Base-by-base conservation (phyloP, 2,329 filamentous ascomycete genomes). In the Parastagonospora nodorum region DNA sequence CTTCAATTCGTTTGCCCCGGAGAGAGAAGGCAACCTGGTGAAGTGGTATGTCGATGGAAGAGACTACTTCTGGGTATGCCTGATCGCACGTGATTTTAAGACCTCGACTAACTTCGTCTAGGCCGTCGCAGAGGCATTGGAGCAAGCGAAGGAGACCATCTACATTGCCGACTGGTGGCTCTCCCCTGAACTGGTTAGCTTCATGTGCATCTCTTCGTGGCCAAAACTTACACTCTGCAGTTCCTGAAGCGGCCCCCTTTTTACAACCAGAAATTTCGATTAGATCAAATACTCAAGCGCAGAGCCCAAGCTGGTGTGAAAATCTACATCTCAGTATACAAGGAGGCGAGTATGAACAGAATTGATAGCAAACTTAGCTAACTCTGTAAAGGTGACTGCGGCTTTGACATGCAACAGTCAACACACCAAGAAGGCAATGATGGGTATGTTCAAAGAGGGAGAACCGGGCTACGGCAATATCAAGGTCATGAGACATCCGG, bases 101-200 rank as follows among this genome's bases (percentile, higher is more conserved):
- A 37, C 30, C 40, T 36, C 33, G 14, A 36, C 48, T 29, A 40
- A 42, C 45, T 47, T 5, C 14, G n/a, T 4, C 4, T 43, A 68
- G 65, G 88, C 94, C 14, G 92, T 99, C 9, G 95, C 92, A 0
- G 85, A 88, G 30, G 93, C 92, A 0, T 80, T 97, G n/a, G 92
- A 97, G 57, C 82, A 87, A 52, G 94, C 94, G 32, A 89, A 89
- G 67, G 93, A 97, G 75, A 88, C 88, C 39, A 97, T 99, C 63
- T 99, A 97, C 74, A 95, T 99, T 60, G 88, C 82, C 52, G 94
- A 97, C 68, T 99, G 93, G 94, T 97, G 94, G 94, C 78, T 97
- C 11, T 95, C 90, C 3, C 94, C 90, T 0, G 90, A 94, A 74
- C 76, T 94, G 28, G 65, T 68, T 51, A 39, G 62, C 41, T n/a